Evolutionary conservation across 1,284 basidiomycete genomes (phyloP), one percentile per base, ranked within the genome.

Genomic region (Boletus calvinii): DNA sequence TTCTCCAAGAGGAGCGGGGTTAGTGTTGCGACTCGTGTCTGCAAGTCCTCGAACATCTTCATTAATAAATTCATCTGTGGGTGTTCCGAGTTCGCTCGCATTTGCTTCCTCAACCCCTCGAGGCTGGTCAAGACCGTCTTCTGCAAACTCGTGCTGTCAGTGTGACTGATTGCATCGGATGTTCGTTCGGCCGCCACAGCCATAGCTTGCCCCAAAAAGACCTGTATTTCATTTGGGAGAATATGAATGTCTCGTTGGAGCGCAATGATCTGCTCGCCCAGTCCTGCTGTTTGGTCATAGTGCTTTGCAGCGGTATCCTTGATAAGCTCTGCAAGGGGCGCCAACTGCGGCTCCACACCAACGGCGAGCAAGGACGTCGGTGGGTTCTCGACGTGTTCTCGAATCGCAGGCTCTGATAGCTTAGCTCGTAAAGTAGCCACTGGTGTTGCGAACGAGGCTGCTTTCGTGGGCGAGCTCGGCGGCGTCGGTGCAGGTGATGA

Each of bases 281-380:
- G 45, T 10, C 67, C 68, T 6, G 63, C 65, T 8, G 72, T 67
- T 46, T 70, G 69, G 49, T 70, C 70, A 22, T 67, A 66, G 50
- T 72, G 70, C 36, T 72, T 69, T 29, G 67, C 64, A 30, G 70
- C 65, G 37, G 69, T 70, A 17, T 71, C 69, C 46, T 72, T 73
- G 55, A 75, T 66, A 11, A 72, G 59, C 40, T 74, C 68, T 17
- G 63, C 62, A 17, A 75, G 45, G 1, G 69, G 63, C 8, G 49
- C 62, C 20, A 69, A 34, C 34, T 54, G 56, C 6, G 58, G 55
- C 11, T 55, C 56, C 18, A 57, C 42, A 9, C 60, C 55, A 13
- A 53, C 20, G 9, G 47, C 29, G 18, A 51, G 46, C 12, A 48
- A 48, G 10, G 62, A 53, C 8, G 45, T 46, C 22, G 59, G 59